phyloP scores from a whole-genome alignment of 2,329 filamentous ascomycete genomes.

The Stachybotrys elegans region DNA sequence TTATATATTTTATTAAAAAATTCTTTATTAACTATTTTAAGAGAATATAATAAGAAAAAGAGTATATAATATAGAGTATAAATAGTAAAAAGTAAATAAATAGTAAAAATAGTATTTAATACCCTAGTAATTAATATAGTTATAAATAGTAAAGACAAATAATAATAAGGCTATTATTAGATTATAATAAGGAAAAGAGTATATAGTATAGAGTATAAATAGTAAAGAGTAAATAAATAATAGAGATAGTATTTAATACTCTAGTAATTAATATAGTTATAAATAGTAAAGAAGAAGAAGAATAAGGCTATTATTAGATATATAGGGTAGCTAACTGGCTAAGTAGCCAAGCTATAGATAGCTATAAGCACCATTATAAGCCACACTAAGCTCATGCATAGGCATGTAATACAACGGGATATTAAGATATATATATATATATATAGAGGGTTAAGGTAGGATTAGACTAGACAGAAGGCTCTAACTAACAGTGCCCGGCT shows the following conservation, averaged over 20 bases:
- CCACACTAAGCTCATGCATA: too few species aligned
- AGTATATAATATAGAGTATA: not conserved
- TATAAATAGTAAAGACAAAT: not conserved
- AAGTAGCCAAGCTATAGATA: not conserved
- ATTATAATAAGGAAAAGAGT: not conserved
- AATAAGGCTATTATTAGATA: not conserved
- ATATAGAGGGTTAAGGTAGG: too few species aligned
- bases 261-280: not conserved
- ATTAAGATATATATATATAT: too few species aligned
- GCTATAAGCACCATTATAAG: not conserved
- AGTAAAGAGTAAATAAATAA: not conserved
- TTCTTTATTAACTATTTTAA: conserved; percentile 1
- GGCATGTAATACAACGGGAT: too few species aligned
- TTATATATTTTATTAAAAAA: not conserved
- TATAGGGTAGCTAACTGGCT: not conserved
- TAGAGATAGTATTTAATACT: too few species aligned
- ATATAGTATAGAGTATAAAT: not conserved
- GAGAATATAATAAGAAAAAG: conserved; percentile 1
- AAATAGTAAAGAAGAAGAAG: not conserved
- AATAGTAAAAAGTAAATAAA: conserved; percentile 1
- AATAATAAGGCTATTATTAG: not conserved
- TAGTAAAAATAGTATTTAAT: not conserved
- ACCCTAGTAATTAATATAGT: not conserved
- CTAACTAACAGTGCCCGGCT: too few species aligned
- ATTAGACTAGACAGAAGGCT: too few species aligned